Percentiles rank a stretch among this genome's conserved stretches.
phyloP scores from a whole-genome alignment of 345 rosid genomes.

The Pugionium cornutum region DNA sequence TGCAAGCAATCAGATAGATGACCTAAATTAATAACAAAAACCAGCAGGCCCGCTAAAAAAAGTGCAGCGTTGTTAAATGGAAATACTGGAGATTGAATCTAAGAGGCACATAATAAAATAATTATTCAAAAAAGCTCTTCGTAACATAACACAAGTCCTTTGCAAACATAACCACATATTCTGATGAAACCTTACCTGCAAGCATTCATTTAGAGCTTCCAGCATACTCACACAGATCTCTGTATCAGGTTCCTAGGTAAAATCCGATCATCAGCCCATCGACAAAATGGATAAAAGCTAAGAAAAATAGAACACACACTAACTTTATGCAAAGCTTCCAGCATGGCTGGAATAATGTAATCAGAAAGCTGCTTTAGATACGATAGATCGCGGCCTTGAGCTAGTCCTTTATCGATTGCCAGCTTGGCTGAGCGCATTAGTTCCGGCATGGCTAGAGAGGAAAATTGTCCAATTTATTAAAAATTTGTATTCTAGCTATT shows the following conservation, averaged over 20 bases:
- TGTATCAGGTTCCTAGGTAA: slow-evolving; percentile 92
- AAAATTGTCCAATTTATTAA: slow-evolving; percentile 11
- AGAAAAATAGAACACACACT: slow-evolving; percentile 14
- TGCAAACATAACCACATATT: background rate
- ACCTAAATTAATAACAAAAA: background rate
- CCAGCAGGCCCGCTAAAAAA: slow-evolving; percentile 8
- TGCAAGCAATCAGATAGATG: slow-evolving; percentile 7
- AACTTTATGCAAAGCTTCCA: slow-evolving; percentile 97
- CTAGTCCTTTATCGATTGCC: slow-evolving; percentile 85
- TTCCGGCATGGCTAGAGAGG: slow-evolving; percentile 89
- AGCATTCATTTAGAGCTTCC: slow-evolving; percentile 94
- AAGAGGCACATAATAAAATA: background rate
- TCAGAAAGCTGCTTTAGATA: slow-evolving; percentile 93
- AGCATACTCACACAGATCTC: slow-evolving; percentile 96
- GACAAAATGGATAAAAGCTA: slow-evolving; percentile 6
- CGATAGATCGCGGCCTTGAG: slow-evolving; percentile 87
- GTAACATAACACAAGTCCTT: background rate
- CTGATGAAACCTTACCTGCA: slow-evolving; percentile 60
- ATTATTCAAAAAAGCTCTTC: background rate
- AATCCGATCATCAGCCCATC: slow-evolving; percentile 20
- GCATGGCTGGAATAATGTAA: slow-evolving; percentile 85
- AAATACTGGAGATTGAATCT: slow-evolving; percentile 1
- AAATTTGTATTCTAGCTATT: background rate
- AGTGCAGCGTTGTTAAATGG: slow-evolving; percentile 6
- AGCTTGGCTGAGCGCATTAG: slow-evolving; percentile 89